Percentiles rank a stretch among this genome's conserved stretches.
Conservation (phyloP, 73 alveolate species). For the Effrenium voratum region DNA sequence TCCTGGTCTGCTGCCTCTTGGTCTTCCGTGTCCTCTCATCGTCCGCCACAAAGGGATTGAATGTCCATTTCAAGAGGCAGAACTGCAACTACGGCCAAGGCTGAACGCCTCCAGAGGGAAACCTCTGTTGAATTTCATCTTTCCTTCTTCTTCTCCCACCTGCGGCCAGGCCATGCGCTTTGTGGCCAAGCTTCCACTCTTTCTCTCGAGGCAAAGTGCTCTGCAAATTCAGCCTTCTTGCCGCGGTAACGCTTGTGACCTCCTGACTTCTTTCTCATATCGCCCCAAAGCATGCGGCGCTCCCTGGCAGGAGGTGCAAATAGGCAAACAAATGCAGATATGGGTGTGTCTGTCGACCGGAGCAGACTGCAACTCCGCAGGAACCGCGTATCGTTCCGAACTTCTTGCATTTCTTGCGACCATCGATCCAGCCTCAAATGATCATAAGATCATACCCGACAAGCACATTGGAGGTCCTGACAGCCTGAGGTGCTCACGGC, state of each 20-base stretch:
- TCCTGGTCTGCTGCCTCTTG: constrained; percentile 44
- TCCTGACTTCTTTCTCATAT: constrained; percentile 62
- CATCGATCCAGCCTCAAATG: constrained; percentile 53
- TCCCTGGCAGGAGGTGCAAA: constrained; percentile 12
- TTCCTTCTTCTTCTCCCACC: constrained; percentile 60
- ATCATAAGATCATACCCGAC: neutral
- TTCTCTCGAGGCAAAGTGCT: neutral
- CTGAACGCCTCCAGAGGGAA: constrained; percentile 54
- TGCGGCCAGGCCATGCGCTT: neutral
- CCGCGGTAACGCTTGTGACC: constrained; percentile 58
- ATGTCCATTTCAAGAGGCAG: too few relatives aligned
- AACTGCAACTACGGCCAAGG: neutral
- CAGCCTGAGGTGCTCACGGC: constrained; percentile 11
- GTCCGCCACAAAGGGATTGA: neutral
- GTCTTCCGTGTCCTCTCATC: constrained; percentile 37
- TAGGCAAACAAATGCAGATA: neutral
- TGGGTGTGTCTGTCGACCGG: neutral
- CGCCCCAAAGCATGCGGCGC: constrained; percentile 90
- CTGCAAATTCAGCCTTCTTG: constrained; percentile 14
- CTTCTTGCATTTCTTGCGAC: constrained; percentile 74
- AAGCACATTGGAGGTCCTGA: neutral
- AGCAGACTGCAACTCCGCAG: neutral
- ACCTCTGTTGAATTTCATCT: constrained; percentile 68
- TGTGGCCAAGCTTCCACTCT: neutral
- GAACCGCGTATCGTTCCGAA: constrained; percentile 71